Percentiles rank a stretch among this genome's conserved stretches.
Conservation (phyloP, 208 protist genomes). For the Leishmania braziliensis region DNA sequence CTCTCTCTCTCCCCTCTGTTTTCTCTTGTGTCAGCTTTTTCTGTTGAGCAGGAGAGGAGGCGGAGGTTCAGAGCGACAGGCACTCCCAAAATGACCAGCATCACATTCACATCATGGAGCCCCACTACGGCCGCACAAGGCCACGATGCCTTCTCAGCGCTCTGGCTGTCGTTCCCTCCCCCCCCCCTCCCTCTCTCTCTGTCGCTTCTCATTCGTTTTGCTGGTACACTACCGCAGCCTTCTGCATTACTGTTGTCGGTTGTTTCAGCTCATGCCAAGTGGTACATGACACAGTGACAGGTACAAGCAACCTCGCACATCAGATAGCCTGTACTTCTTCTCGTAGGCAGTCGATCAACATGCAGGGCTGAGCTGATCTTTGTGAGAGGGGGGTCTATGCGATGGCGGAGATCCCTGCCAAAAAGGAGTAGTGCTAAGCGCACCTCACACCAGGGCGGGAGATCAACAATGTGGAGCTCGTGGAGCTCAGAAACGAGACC, state of each 20-base stretch:
- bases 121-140: no score
- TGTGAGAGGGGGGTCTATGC: not conserved
- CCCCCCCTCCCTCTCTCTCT: not conserved
- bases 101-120: no score
- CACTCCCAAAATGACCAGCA: no score
- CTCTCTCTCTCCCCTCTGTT: no score
- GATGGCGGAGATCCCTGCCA: not conserved
- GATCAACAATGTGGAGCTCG: conserved; percentile 33
- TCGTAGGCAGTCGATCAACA: not conserved
- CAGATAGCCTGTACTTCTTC: not conserved
- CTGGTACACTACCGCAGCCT: not conserved
- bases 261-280: not conserved
- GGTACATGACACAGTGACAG: not conserved
- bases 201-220: not conserved
- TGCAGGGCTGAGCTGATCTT: not conserved
- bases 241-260: not conserved
- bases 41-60: no score
- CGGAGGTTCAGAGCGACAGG: no score
- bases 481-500: conserved; percentile 29
- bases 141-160: no score
- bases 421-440: conserved; percentile 17
- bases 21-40: no score
- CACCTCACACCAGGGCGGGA: not conserved
- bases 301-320: not conserved
- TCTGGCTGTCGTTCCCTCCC: not conserved